phyloP scores from a whole-genome alignment of 2,329 filamentous ascomycete species.

The Clarireedia hainanense region DNA sequence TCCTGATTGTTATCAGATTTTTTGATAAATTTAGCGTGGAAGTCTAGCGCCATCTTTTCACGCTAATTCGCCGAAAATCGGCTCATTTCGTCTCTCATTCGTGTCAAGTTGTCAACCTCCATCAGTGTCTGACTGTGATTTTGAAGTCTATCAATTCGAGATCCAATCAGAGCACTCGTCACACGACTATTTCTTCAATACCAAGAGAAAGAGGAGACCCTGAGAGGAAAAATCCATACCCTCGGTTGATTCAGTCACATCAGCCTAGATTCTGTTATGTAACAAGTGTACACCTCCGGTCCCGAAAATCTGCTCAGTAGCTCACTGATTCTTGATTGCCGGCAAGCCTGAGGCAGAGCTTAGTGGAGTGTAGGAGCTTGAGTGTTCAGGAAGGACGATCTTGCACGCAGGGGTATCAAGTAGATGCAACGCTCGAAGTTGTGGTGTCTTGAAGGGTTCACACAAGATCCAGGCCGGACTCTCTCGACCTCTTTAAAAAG shows the following conservation, averaged over 20 bases:
- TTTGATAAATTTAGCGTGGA: conserved; percentile 9
- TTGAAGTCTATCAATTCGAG: background rate
- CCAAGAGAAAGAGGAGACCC: background rate
- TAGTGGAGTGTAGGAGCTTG: too few relatives aligned
- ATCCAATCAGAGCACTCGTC: background rate
- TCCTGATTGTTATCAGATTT: background rate
- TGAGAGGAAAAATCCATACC: background rate
- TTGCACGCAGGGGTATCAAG: too few relatives aligned
- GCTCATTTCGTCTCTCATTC: background rate
- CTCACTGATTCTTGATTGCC: too few relatives aligned
- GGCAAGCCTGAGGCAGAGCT: too few relatives aligned
- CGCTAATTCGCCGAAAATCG: conserved; percentile 5
- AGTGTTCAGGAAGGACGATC: too few relatives aligned
- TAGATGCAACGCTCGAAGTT: background rate
- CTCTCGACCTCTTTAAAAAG: background rate
- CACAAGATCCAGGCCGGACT: background rate
- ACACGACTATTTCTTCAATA: background rate
- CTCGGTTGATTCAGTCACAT: background rate
- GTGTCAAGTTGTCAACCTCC: background rate
- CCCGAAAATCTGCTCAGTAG: background rate
- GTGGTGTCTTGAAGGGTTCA: background rate
- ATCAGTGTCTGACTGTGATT: background rate
- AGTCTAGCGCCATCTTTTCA: background rate
- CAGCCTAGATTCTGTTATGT: background rate
- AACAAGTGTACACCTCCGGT: background rate